These are phyloP conservation scores for Echinochloa phyllopogon DNA, from an alignment of 176 grass and related monocot species.

Conservation along the genomic window DNA sequence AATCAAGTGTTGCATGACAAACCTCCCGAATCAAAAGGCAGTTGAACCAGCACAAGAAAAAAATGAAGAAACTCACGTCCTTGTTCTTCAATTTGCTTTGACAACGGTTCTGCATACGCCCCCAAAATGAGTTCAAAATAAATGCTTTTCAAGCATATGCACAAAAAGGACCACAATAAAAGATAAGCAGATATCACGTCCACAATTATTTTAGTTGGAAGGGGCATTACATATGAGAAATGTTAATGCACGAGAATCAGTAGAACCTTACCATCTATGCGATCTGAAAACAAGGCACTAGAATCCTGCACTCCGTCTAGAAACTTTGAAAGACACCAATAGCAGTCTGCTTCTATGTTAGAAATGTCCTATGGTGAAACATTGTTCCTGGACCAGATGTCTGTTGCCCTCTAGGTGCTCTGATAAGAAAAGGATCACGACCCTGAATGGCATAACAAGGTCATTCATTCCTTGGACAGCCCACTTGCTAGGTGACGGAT, in stretches of 20 bases:
- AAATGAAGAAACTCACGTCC: constrained; percentile 91
- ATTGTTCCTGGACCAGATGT: constrained; percentile 71
- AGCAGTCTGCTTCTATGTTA: constrained; percentile 90
- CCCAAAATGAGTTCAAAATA: constrained; percentile 5
- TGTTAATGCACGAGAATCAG: constrained; percentile 3
- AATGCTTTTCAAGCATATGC: background rate
- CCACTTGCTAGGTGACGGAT: constrained; percentile 89
- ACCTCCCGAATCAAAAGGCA: constrained; percentile 94
- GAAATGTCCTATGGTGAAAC: constrained; percentile 69
- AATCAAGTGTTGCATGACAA: constrained; percentile 1
- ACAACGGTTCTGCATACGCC: constrained; percentile 65
- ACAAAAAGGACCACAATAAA: background rate
- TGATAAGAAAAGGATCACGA: constrained; percentile 88
- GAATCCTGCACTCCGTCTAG: constrained; percentile 93
- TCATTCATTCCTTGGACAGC: constrained; percentile 97
- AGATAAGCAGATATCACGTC: background rate
- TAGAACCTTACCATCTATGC: constrained; percentile 65
- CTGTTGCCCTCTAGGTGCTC: constrained; percentile 80
- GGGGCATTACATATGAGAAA: background rate
- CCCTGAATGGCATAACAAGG: constrained; percentile 78
- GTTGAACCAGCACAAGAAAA: constrained; percentile 88
- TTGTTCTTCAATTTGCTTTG: constrained; percentile 89
- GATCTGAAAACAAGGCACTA: constrained; percentile 71
- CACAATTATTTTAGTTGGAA: constrained; percentile 19
- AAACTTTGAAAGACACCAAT: constrained; percentile 96